Base-by-base conservation (phyloP, 2,329 filamentous ascomycete species). In the Myriosclerotinia scirpicola region DNA sequence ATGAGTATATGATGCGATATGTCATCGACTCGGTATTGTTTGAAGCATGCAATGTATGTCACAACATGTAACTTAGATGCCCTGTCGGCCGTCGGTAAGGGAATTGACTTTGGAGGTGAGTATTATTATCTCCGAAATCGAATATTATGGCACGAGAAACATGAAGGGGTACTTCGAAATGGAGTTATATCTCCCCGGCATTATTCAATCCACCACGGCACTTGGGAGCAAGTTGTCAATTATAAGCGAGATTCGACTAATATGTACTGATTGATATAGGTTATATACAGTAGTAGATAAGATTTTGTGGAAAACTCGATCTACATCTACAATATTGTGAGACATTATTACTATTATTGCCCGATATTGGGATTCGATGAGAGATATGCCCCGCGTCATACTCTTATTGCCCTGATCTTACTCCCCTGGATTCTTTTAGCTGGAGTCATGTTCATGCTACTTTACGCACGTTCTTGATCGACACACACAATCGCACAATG, bases 401-500 rank as follows among this genome's bases (percentile, higher is more conserved):
- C 56, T 50, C 14, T 20, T 8, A 26, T 48, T 60, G 30, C 30
- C 30, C 56, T 17, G 30, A 48, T 48, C 30, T 59, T 46, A 59
- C 20, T 0, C 42, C 20, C 12, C 26, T 36, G 42, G 20, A 15
- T n/a, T 15, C 11, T 44, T 44, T 17, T 48, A 30, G 8, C 42
- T 60, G 7, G 56, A 60, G 26, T 26, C 26, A 26, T 26, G 26
- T 42, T 60, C 12, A 60, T 48, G 12, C 42, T 46, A n/a, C 44
- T n/a, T n/a, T 15, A 38, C 17, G 56, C 56, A 60, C 56, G 56
- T 38, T 48, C 56, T 60, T 48, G 56, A 60, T 60, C 42, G 30
- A 17, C 56, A 50, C 20, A 26, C 3, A 26, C 26, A 26, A 26
- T 26, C 26, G 26, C 26, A 26, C 26, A 26, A 26, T 26, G 3